A percentile compares a stretch with the other conserved stretches of the same genome.
Evolutionary conservation across 768 basidiomycete genomes (phyloP).

Genomic region (Mycena pura): DNA sequence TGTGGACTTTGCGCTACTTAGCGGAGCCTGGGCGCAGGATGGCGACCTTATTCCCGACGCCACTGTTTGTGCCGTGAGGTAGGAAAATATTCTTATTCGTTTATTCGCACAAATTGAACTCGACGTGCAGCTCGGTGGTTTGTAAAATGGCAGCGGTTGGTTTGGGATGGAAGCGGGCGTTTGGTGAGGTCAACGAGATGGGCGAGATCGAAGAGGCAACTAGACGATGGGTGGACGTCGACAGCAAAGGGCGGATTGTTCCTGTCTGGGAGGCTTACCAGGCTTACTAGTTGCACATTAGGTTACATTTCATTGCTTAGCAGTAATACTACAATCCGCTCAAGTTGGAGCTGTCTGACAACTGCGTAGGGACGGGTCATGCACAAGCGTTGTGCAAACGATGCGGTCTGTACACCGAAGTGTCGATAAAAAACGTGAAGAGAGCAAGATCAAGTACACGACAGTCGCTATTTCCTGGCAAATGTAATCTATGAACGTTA

Average conservation of each 20-base stretch:
- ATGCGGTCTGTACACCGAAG: too few relatives aligned
- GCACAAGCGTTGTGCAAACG: too few relatives aligned
- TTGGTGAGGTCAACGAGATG: slow-evolving; percentile 56
- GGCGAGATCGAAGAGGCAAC: slow-evolving; percentile 53
- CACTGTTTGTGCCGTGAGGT: slow-evolving; percentile 67
- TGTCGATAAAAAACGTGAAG: too few relatives aligned
- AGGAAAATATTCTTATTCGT: slow-evolving; percentile 22
- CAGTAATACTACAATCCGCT: background rate
- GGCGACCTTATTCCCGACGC: slow-evolving; percentile 56
- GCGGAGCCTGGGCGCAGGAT: slow-evolving; percentile 62
- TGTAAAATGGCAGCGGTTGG: slow-evolving; percentile 66
- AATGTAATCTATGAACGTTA: slow-evolving; percentile 64
- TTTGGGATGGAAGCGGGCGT: slow-evolving; percentile 68
- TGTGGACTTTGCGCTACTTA: slow-evolving; percentile 71
- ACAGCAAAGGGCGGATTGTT: slow-evolving; percentile 57
- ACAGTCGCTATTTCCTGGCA: slow-evolving; percentile 63
- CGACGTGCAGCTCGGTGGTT: slow-evolving; percentile 57
- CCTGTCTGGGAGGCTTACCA: slow-evolving; percentile 69
- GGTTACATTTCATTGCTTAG: background rate
- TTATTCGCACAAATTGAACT: background rate
- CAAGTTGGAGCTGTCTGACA: background rate
- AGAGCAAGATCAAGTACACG: slow-evolving; percentile 1
- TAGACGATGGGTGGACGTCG: slow-evolving; percentile 72
- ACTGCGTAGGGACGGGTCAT: background rate
- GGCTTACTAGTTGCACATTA: slow-evolving; percentile 26